Evolutionary conservation across 805 yeast species (phyloP), one percentile per base, ranked within the genome.

Genomic region (Kodamaea hsintzibuensis): DNA sequence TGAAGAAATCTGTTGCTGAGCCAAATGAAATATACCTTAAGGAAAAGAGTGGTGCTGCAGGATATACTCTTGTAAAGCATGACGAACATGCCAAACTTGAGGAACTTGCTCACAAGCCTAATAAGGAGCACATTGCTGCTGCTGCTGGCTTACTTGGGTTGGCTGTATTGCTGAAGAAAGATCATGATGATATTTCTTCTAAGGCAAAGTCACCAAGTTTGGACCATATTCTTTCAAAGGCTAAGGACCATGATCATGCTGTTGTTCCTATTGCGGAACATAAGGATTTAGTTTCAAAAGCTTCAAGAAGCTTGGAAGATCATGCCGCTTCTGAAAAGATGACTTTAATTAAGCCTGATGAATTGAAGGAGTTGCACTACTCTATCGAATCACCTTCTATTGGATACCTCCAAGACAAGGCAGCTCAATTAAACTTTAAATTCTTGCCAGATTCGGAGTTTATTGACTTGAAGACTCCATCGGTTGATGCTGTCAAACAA

Each of bases 241-340:
- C 60, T 16, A 22, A 27, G 19, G 16, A 14, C 2, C 51, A 30
- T 6, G 19, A 43, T 14, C 50, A 45, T 19, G 42, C 51, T 3
- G 47, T 57, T 9, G 30, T 54, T 14, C 43, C 55, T 3, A 61
- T 62, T 18, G 55, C 57, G 18, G 59, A 65, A 44, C 69, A 73
- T 52, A 79, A 80, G 55, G 62, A 65, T 10, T 62, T 86, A 10
- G 85, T 86, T 12, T 77, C 79, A 25, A 74, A 81, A 49, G 63
- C 63, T 1, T 55, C 48, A 42, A 57, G 58, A 49, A 14, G 63
- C 7, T 51, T 65, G 38, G 61, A 62, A 37, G 47, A 53, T 9
- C 60, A 56, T 40, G 67, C 65, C 6, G 25, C 48, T 3, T 39
- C 44, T 3, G 52, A 38, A 9, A 56, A 59, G 27, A 57, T 62